Percentiles rank a stretch among this genome's conserved stretches.
Conservation (phyloP, 2,329 filamentous ascomycete species). For the Aspergillus hiratsukae region DNA sequence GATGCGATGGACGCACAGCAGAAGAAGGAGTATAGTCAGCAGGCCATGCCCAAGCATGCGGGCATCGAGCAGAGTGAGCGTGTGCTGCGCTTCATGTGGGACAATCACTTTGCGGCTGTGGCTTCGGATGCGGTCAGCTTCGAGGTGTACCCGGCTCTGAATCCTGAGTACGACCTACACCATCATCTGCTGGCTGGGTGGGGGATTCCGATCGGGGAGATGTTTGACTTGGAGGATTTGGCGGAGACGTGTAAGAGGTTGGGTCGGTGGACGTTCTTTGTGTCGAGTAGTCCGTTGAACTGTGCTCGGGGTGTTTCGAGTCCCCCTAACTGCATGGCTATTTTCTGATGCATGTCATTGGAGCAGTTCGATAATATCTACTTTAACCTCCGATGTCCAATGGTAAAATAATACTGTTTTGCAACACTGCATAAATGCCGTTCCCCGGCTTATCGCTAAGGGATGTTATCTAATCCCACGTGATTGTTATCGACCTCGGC, state of each 20-base stretch:
- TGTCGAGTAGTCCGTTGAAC: conserved; percentile 39
- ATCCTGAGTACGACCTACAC: conserved; percentile 33
- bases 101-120: conserved; percentile 55
- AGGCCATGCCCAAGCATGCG: conserved; percentile 29
- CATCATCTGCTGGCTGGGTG: conserved; percentile 35
- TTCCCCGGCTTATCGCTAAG: background rate
- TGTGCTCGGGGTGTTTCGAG: conserved; percentile 37
- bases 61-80: conserved; percentile 38
- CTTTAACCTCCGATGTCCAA: background rate
- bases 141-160: conserved; percentile 46
- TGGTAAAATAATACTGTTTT: background rate
- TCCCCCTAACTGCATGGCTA: conserved; percentile 42
- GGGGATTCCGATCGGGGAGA: conserved; percentile 38
- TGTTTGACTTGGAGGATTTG: conserved; percentile 38
- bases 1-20: conserved; percentile 24
- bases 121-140: conserved; percentile 58
- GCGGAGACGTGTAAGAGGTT: conserved; percentile 29
- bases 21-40: conserved; percentile 27
- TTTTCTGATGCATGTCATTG: conserved; percentile 26
- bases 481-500: background rate
- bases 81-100: conserved; percentile 56
- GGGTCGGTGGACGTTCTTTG: conserved; percentile 35
- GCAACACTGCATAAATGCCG: background rate
- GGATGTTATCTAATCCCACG: background rate
- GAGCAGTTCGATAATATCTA: background rate